Conservation (phyloP, 2,329 filamentous ascomycete species). For the Elsinoe perseae region DNA sequence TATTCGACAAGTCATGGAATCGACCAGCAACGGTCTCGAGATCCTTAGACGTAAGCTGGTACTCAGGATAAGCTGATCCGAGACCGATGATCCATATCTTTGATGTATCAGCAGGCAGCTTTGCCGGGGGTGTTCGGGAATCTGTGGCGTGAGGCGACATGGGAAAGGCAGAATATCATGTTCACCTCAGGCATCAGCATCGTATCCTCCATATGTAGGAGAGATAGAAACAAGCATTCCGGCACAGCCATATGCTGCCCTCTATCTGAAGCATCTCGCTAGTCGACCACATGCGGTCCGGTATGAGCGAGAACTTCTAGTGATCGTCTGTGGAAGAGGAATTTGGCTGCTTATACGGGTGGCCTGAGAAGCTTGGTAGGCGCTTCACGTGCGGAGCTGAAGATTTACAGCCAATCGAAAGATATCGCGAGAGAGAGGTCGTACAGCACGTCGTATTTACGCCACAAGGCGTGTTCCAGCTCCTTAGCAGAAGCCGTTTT, state of each 20-base stretch:
- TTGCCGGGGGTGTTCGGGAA: background rate
- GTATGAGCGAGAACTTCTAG: background rate
- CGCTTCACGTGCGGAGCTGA: background rate
- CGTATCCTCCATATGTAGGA: background rate
- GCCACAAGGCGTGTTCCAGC: too few species aligned
- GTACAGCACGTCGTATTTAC: too few species aligned
- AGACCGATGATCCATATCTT: background rate
- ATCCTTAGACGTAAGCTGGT: background rate
- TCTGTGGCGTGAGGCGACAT: background rate
- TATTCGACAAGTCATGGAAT: background rate
- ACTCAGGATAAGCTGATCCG: background rate
- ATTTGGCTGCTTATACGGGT: constrained; percentile 1
- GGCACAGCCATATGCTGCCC: background rate
- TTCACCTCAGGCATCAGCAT: background rate
- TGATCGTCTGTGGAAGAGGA: background rate
- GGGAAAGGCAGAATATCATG: background rate
- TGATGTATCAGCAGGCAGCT: background rate
- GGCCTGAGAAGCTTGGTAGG: background rate
- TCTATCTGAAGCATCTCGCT: background rate
- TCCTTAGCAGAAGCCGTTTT: too few species aligned
- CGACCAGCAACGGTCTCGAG: constrained; percentile 5
- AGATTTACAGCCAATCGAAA: background rate
- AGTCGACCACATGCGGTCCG: background rate
- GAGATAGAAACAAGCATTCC: background rate
- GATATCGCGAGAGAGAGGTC: too few species aligned